Percentiles rank a stretch among this genome's conserved stretches.
phyloP scores from a whole-genome alignment of 2,329 filamentous ascomycete species.

The Curvularia sp. region DNA sequence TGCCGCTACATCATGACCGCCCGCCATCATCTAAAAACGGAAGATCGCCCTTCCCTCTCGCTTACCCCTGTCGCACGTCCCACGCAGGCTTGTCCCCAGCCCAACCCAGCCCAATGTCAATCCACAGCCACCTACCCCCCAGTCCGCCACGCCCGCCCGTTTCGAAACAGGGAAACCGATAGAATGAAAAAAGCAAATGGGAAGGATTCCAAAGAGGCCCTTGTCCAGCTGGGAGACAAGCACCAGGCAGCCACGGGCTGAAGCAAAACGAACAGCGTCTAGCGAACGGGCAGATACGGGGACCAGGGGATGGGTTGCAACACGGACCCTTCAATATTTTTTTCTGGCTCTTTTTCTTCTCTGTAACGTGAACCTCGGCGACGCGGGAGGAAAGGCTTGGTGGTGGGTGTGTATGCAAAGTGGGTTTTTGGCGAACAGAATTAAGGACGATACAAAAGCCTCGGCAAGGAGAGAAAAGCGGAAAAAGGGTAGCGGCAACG shows the following conservation, averaged over 20 bases:
- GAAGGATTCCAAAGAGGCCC: not conserved
- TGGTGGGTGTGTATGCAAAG: not conserved
- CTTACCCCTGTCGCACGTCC: not conserved
- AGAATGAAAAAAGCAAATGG: not conserved
- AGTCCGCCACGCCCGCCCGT: not conserved
- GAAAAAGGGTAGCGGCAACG: not conserved
- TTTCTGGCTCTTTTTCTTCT: not conserved
- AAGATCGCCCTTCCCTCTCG: constrained; percentile 6
- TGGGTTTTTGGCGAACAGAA: not conserved
- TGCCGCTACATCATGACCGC: not conserved
- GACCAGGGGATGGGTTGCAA: not conserved
- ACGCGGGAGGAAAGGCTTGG: not conserved
- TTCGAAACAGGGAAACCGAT: not conserved
- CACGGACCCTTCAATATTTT: not conserved
- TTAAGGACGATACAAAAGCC: not conserved
- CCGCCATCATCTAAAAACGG: constrained; percentile 4
- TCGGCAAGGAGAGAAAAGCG: not conserved
- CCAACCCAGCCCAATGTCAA: not conserved
- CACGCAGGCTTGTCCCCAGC: not conserved
- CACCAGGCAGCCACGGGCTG: not conserved
- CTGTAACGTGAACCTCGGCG: not conserved
- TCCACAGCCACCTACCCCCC: not conserved
- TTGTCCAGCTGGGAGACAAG: not conserved
- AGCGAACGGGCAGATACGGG: not conserved
- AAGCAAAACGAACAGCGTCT: not conserved